A percentile compares a stretch with the other conserved stretches of the same genome.
phyloP scores from a whole-genome alignment of 495 filamentous ascomycete species.

The Clavariopsis aquatica region DNA sequence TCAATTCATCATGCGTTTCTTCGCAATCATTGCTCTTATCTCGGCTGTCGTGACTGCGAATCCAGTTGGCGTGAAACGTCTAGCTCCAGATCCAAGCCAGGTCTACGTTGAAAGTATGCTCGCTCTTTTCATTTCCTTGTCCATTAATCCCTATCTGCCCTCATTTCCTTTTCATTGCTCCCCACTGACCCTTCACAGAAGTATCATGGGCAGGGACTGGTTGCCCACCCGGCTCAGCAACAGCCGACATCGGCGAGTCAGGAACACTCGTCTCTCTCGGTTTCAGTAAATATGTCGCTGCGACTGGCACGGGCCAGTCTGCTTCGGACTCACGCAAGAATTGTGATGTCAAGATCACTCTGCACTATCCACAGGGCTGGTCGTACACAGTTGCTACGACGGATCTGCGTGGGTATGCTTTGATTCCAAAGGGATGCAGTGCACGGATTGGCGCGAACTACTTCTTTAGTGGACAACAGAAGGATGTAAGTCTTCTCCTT shows the following conservation, averaged over 20 bases:
- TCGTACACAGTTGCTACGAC: slow-evolving; percentile 16
- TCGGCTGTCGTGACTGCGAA: slow-evolving; percentile 2
- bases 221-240: slow-evolving; percentile 16
- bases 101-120: slow-evolving; percentile 25
- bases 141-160: neutral
- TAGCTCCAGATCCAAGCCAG: slow-evolving; percentile 8
- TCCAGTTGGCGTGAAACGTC: slow-evolving; percentile 9
- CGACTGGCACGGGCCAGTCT: slow-evolving; percentile 13
- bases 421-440: slow-evolving; percentile 11
- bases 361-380: slow-evolving; percentile 27
- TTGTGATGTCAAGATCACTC: slow-evolving; percentile 20
- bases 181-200: neutral
- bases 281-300: slow-evolving; percentile 23
- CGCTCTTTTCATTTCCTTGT: neutral
- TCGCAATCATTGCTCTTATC: slow-evolving; percentile 7
- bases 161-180: neutral
- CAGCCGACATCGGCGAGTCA: slow-evolving; percentile 12
- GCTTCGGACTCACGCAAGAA: slow-evolving; percentile 26
- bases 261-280: slow-evolving; percentile 22
- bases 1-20: slow-evolving; percentile 11
- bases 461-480: slow-evolving; percentile 13
- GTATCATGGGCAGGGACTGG: slow-evolving; percentile 25
- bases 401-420: slow-evolving; percentile 18
- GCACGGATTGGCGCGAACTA: slow-evolving; percentile 12
- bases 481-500: slow-evolving; percentile 16